Conservation (phyloP, 352 stramenopile species). For the Phytophthora macrochlamydospora region DNA sequence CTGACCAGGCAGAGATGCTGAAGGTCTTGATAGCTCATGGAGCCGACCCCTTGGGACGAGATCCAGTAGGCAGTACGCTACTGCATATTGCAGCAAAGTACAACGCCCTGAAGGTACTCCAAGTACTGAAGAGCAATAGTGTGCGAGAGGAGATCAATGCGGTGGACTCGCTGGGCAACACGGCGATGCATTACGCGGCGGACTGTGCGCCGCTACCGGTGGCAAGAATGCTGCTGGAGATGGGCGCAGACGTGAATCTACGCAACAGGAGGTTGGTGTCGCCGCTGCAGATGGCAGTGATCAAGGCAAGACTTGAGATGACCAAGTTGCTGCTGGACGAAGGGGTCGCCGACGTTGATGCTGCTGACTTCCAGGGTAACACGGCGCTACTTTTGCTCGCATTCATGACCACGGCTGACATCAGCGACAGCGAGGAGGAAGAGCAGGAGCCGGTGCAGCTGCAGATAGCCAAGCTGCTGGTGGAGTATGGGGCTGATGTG, state of each 20-base stretch:
- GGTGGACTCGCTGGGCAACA: conserved; percentile 33
- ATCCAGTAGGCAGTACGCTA: conserved; percentile 34
- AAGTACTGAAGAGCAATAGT: conserved; percentile 21
- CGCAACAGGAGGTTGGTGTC: conserved; percentile 18
- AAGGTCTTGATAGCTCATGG: conserved; percentile 35
- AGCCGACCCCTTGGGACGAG: conserved; percentile 16
- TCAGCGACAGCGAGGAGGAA: conserved; percentile 23
- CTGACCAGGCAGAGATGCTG: conserved; percentile 27
- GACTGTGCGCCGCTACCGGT: conserved; percentile 24
- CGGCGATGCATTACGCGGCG: conserved; percentile 40
- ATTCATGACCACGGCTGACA: conserved; percentile 28
- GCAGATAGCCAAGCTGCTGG: conserved; percentile 28
- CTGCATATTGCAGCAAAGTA: conserved; percentile 47
- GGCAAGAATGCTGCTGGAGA: conserved; percentile 14
- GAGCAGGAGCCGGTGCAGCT: conserved; percentile 25
- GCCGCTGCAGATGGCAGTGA: conserved; percentile 34
- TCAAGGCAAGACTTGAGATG: conserved; percentile 29
- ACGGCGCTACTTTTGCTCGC: conserved; percentile 31
- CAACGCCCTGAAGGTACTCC: conserved; percentile 13
- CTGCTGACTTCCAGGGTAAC: conserved; percentile 32
- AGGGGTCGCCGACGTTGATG: conserved; percentile 32
- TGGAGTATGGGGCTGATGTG: conserved; percentile 32
- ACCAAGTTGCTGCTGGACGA: conserved; percentile 30
- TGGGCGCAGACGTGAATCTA: conserved; percentile 32
- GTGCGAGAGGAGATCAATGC: conserved; percentile 30